Evolutionary conservation across 1,284 basidiomycete species (phyloP).

Genomic region (Mycosarcoma maydis): DNA sequence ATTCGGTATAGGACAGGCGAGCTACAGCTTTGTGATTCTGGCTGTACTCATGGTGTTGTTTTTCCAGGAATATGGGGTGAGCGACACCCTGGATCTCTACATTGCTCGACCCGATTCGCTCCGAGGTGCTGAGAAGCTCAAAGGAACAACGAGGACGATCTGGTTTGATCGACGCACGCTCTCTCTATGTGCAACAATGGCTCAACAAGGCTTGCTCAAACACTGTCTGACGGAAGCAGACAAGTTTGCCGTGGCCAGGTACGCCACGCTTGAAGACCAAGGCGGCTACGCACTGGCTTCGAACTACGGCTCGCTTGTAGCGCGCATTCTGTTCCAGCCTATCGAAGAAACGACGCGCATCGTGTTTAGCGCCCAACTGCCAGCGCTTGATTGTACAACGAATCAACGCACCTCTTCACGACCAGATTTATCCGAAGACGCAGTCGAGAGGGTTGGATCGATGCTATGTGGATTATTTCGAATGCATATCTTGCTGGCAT

Average conservation of each 20-base stretch:
- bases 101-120: slow-evolving; percentile 54
- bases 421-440: background rate
- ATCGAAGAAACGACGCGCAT: slow-evolving; percentile 61
- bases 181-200: slow-evolving; percentile 79
- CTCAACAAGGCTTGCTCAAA: slow-evolving; percentile 85
- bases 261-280: slow-evolving; percentile 59
- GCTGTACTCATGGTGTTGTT: slow-evolving; percentile 27
- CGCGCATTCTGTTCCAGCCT: slow-evolving; percentile 64
- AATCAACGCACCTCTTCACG: too few species aligned
- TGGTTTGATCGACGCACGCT: slow-evolving; percentile 32
- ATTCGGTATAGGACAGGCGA: slow-evolving; percentile 56
- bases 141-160: background rate
- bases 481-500: slow-evolving; percentile 48
- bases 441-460: background rate
- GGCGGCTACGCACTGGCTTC: slow-evolving; percentile 65
- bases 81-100: slow-evolving; percentile 79
- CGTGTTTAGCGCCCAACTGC: slow-evolving; percentile 38
- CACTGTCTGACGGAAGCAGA: slow-evolving; percentile 96
- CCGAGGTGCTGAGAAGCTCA: background rate
- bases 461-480: slow-evolving; percentile 49
- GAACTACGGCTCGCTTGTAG: slow-evolving; percentile 64
- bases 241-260: slow-evolving; percentile 72
- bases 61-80: slow-evolving; percentile 74
- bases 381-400: slow-evolving; percentile 5
- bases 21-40: slow-evolving; percentile 50